phyloP scores from a whole-genome alignment of 768 basidiomycete genomes.

The Galerina sulciceps region DNA sequence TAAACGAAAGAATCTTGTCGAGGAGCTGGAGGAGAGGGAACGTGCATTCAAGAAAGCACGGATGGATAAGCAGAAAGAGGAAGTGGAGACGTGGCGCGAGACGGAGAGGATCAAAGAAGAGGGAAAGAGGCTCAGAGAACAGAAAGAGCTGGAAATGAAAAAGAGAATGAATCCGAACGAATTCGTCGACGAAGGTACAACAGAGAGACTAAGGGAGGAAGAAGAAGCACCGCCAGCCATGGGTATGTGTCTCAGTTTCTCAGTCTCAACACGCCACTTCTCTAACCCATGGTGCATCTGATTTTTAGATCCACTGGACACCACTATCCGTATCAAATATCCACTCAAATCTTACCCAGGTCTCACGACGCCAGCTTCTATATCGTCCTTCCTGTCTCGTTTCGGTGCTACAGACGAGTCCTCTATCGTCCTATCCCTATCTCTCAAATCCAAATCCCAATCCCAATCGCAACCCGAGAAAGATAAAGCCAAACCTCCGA shows the following conservation, averaged over 20 bases:
- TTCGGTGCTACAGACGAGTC: constrained; percentile 69
- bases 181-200: constrained; percentile 23
- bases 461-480: constrained; percentile 33
- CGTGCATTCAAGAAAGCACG: constrained; percentile 75
- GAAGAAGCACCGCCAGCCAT: constrained; percentile 62
- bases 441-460: constrained; percentile 45
- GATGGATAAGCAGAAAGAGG: constrained; percentile 63
- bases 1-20: constrained; percentile 75
- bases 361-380: constrained; percentile 53
- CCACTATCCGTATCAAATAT: constrained; percentile 78
- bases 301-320: constrained; percentile 64
- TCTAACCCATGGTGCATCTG: constrained; percentile 3
- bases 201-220: constrained; percentile 32
- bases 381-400: constrained; percentile 54
- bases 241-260: constrained; percentile 37
- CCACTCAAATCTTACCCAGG: constrained; percentile 57
- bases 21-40: constrained; percentile 81
- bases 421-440: constrained; percentile 70
- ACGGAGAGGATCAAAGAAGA: constrained; percentile 78
- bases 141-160: constrained; percentile 58
- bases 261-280: background rate
- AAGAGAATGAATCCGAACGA: constrained; percentile 41
- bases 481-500: constrained; percentile 61
- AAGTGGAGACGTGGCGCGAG: constrained; percentile 56
- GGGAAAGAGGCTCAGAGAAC: constrained; percentile 69